phyloP scores from a whole-genome alignment of 1,139 yeast genomes.

The Nadsonia starkeyi-henricii region DNA sequence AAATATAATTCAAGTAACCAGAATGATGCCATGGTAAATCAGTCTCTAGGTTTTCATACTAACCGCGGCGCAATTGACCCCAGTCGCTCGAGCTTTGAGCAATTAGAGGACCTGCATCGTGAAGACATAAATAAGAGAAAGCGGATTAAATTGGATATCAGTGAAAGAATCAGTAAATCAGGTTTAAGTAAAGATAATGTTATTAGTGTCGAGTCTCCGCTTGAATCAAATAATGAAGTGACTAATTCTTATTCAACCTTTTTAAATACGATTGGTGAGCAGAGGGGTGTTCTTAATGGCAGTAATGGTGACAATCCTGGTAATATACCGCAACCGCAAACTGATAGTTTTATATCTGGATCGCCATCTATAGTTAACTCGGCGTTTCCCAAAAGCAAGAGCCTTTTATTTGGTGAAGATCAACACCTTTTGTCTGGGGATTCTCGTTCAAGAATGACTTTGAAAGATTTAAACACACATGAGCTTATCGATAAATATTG shows the following conservation, averaged over 20 bases:
- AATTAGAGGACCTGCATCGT: slow-evolving; percentile 15
- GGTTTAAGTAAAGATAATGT: slow-evolving; percentile 7
- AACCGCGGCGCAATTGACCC: not conserved
- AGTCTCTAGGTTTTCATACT: slow-evolving; percentile 14
- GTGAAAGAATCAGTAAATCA: not conserved
- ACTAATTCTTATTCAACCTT: not conserved
- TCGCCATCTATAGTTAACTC: not conserved
- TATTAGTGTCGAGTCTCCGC: slow-evolving; percentile 5
- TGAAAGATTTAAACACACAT: not conserved
- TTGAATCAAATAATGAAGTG: not conserved
- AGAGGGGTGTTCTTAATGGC: not conserved
- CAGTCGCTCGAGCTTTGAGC: not conserved
- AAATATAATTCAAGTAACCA: slow-evolving; percentile 8
- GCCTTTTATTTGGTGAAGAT: not conserved
- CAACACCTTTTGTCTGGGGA: not conserved
- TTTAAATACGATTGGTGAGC: not conserved
- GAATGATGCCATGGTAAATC: slow-evolving; percentile 16
- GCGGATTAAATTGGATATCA: not conserved
- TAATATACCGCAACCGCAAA: not conserved
- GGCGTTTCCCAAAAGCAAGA: not conserved
- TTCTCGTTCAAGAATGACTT: not conserved
- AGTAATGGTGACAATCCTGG: not conserved
- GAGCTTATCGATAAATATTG: not conserved
- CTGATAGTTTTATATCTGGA: not conserved
- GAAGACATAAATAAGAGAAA: slow-evolving; percentile 26